Evolutionary conservation across 805 yeast genomes (phyloP), one percentile per base, ranked within the genome.

Genomic region (Wickerhamomyces strasburgensis): DNA sequence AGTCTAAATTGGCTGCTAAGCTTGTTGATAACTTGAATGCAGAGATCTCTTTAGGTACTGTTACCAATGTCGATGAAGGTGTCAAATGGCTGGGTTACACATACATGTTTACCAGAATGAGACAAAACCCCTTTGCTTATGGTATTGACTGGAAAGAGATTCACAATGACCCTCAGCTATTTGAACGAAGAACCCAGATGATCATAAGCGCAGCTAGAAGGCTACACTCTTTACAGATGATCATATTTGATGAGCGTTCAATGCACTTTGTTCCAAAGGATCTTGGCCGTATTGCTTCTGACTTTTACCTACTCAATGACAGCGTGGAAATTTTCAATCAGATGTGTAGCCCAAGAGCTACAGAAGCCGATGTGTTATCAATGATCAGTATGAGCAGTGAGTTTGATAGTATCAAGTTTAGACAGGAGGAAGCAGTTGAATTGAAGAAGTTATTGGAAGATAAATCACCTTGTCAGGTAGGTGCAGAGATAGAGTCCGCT

Each of bases 31-130:
- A 90, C 48, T 67, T 93, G 54, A 94, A 94, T 58, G 99, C 99
- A 0, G 99, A 93, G 57, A 87, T 94, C 16, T 83, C 98, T 0
- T 61, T 93, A 14, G 99, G 99, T 2, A 89, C 95, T 0, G 98
- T 93, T 2, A 87, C 98, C 1, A 89, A 82, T 52, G 78, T 93
- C 9, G 95, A 85, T 21, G 98, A 93, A 62, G 99, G 89, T 39
- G 83, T 93, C 1, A 86, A 81, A 46, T 93, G 99, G 99, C 67
- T 93, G n/a, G 98, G 98, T 4, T 93, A 94, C 51, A 93, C 98
- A 0, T 93, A 93, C 54, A 69, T 93, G 74, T 81, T 76, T 63
- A 97, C 90, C 3, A 68, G 99, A 40, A 93, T 93, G 98, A 77
- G 83, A 40, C 84, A 87, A 54, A 90, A 88, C 46, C 98, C 99